Base-by-base conservation (phyloP, 2,329 filamentous ascomycete species). In the Coniella lustricola region DNA sequence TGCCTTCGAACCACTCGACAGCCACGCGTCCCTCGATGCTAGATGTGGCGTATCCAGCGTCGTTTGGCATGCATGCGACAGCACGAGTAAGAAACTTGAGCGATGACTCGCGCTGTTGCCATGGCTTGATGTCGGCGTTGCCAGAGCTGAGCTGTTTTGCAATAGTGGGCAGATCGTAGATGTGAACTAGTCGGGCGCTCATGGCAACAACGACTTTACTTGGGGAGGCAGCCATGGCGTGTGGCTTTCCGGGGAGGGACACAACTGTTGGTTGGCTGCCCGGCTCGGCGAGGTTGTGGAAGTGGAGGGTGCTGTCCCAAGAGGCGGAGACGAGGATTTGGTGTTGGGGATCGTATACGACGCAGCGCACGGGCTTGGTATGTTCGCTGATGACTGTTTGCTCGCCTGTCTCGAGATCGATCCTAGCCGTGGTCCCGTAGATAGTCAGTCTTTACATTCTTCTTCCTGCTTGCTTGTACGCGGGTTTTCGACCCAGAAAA, bases 1-100 rank as follows among this genome's bases (percentile, higher is more conserved):
- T 87, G 14, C 93, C 49, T 62, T 97, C 93, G 64, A 98, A 97
- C 88, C 90, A 97, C 67, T 98, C 93, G 1, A 98, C 93, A 0
- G 90, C 91, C 2, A 98, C 90, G 58, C 93, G 83, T 4, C 93
- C 93, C 64, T 98, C 93, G 60, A 98, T 98, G 60, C 84, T 90
- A 50, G 82, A 88, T 1, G 86, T 91, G 9, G 91, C 90, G 64
- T 97, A 98, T 4, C 93, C 93, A 10, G 85, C 87, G 57, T 96
- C 93, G 59, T 93, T 90, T 13, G 93, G 91, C 93, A 98, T 97
- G 66, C 91, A 95, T 14, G 90, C 84, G 0, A 97, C 87, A 16
- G 88, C 87, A 51, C 93, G 81, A 1, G 91, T 97, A 74, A 96
- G 89, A 69, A 95, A 98, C 65, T 96, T 95, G 62, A 98, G 77